Percentiles rank a stretch among this genome's conserved stretches.
phyloP scores from a whole-genome alignment of 768 basidiomycete genomes.

The Trametes cingulata region DNA sequence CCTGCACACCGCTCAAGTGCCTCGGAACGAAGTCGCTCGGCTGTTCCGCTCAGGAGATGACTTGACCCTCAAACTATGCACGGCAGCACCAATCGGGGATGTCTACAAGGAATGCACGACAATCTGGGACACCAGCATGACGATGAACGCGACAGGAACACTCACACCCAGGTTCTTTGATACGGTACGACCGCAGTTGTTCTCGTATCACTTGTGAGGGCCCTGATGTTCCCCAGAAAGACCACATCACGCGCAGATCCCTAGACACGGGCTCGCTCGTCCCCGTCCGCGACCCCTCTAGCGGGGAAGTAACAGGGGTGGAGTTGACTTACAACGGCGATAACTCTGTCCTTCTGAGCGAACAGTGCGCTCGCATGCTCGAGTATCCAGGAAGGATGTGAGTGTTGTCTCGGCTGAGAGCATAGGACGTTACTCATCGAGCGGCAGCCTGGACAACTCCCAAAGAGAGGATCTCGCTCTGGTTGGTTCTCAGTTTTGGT shows the following conservation, averaged over 20 bases:
- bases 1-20: constrained; percentile 38
- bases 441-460: constrained; percentile 42
- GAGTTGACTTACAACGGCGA: constrained; percentile 24
- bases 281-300: neutral
- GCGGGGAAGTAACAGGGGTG: constrained; percentile 29
- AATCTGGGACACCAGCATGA: constrained; percentile 7
- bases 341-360: constrained; percentile 27
- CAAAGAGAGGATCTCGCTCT: constrained; percentile 50
- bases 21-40: constrained; percentile 34
- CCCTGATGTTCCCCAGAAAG: constrained; percentile 1
- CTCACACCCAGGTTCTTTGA: constrained; percentile 4
- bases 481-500: constrained; percentile 54
- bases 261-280: neutral
- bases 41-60: constrained; percentile 27
- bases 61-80: constrained; percentile 45
- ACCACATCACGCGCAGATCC: neutral
- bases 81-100: constrained; percentile 41
- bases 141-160: neutral
- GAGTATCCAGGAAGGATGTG: constrained; percentile 49
- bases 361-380: constrained; percentile 47
- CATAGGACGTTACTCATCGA: neutral
- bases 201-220: neutral
- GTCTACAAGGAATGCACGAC: constrained; percentile 17
- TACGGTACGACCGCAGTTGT: neutral
- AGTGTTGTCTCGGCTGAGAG: constrained; percentile 15